phyloP scores from a whole-genome alignment of 2,329 filamentous ascomycete genomes.

The Epichloe hybrida region DNA sequence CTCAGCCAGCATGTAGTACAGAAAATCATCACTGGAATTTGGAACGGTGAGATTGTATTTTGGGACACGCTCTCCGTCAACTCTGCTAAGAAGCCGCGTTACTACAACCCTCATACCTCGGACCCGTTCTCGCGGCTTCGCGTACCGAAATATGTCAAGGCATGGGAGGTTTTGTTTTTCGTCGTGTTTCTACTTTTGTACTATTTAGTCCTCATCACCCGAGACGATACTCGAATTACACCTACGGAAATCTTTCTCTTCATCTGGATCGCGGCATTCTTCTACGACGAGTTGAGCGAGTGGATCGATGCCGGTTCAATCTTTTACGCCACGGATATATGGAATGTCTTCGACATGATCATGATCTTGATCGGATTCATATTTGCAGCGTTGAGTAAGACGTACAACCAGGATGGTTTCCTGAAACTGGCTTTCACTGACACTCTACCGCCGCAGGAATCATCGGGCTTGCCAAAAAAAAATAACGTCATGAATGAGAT shows the following conservation, averaged over 20 bases:
- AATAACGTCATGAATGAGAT: constrained; percentile 55
- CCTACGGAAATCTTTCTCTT: constrained; percentile 60
- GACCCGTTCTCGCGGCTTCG: constrained; percentile 64
- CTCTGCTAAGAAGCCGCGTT: constrained; percentile 60
- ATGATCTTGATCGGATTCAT: constrained; percentile 61
- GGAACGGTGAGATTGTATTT: constrained; percentile 77
- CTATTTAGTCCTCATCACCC: constrained; percentile 70
- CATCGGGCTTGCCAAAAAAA: constrained; percentile 29
- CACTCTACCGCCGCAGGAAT: constrained; percentile 14
- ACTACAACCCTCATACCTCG: constrained; percentile 54
- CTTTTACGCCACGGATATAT: constrained; percentile 75
- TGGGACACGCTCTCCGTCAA: constrained; percentile 68
- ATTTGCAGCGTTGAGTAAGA: constrained; percentile 60
- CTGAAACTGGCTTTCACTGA: neutral
- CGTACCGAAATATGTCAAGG: constrained; percentile 74
- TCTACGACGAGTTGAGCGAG: constrained; percentile 76
- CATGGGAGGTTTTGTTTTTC: constrained; percentile 75
- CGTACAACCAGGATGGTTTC: constrained; percentile 4
- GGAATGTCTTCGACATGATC: constrained; percentile 60
- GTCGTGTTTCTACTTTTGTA: constrained; percentile 64
- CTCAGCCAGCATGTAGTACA: constrained; percentile 70
- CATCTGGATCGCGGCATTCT: constrained; percentile 76
- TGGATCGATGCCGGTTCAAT: constrained; percentile 75
- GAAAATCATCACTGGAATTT: constrained; percentile 71
- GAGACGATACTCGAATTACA: constrained; percentile 53